These are phyloP conservation scores for Opeltia flavorubescens DNA, from an alignment of 495 filamentous ascomycete genomes.

Conservation along the genomic window DNA sequence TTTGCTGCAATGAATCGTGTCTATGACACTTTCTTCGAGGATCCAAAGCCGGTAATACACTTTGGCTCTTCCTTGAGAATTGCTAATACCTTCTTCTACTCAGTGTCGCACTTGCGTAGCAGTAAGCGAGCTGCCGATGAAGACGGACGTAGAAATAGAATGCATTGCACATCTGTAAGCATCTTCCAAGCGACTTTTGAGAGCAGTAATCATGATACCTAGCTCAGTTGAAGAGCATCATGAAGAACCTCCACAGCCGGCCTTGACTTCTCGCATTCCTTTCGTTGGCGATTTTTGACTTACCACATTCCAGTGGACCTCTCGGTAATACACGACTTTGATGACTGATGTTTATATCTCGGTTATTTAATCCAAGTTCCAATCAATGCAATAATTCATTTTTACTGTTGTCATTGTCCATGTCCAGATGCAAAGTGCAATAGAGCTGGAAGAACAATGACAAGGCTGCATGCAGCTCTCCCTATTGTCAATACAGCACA, in stretches of 20 bases:
- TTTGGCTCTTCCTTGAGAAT: not conserved
- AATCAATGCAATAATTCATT: not conserved
- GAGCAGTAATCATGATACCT: slow-evolving; percentile 1
- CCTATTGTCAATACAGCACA: not conserved
- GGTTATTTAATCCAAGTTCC: not conserved
- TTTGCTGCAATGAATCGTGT: slow-evolving; percentile 52
- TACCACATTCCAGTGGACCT: not conserved
- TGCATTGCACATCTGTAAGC: slow-evolving; percentile 41
- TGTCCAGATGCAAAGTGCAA: not conserved
- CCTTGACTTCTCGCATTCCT: slow-evolving; percentile 5
- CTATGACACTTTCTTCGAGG: slow-evolving; percentile 42
- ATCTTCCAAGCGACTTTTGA: not conserved
- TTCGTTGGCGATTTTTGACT: slow-evolving; percentile 13
- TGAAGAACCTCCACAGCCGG: not conserved
- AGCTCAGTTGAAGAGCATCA: slow-evolving; percentile 7
- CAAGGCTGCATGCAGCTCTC: not conserved
- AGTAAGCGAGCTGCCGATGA: slow-evolving; percentile 47
- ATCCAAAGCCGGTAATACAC: slow-evolving; percentile 37
- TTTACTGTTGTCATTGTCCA: not conserved
- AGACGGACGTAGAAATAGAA: slow-evolving; percentile 61
- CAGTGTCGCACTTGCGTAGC: slow-evolving; percentile 50
- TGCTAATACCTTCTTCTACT: not conserved
- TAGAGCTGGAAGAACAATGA: not conserved
- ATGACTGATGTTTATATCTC: not conserved
- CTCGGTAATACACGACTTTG: not conserved